Evolutionary conservation across 75 land plant genomes (phyloP).

Genomic region (Cunninghamia lanceolata): DNA sequence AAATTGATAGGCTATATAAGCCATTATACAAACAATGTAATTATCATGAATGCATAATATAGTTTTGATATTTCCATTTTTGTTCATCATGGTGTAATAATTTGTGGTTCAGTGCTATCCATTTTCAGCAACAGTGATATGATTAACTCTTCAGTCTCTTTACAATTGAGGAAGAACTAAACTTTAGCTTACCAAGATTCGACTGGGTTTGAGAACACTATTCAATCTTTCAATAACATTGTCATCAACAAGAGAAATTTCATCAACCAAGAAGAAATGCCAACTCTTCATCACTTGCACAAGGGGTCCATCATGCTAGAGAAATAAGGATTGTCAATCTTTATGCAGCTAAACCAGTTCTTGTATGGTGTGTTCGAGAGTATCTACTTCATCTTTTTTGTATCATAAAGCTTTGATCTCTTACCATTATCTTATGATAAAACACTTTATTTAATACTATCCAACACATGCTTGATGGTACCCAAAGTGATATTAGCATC

Average conservation of each 20-base stretch:
- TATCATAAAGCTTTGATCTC: no score
- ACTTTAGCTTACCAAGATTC: constrained; percentile 61
- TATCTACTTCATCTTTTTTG: constrained; percentile 33
- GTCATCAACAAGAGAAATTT: no score
- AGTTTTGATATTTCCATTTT: no score
- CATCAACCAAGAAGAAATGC: no score
- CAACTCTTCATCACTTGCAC: constrained; percentile 92
- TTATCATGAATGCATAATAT: no score
- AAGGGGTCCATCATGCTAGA: constrained; percentile 98
- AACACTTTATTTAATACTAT: constrained; percentile 12
- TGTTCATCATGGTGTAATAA: no score
- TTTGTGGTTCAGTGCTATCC: no score
- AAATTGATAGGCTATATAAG: no score
- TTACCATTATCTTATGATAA: constrained; percentile 13
- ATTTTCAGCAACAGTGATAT: background rate
- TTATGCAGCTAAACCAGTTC: constrained; percentile 44
- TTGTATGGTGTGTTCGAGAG: constrained; percentile 27
- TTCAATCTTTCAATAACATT: no score
- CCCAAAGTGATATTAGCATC: constrained; percentile 50
- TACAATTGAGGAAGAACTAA: background rate
- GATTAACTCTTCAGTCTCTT: background rate
- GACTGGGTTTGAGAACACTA: constrained; percentile 90
- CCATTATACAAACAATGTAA: no score
- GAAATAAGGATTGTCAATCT: constrained; percentile 81
- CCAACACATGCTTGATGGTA: constrained; percentile 15